Conservation (phyloP, 805 yeast genomes). For the Torulaspora maleeae region DNA sequence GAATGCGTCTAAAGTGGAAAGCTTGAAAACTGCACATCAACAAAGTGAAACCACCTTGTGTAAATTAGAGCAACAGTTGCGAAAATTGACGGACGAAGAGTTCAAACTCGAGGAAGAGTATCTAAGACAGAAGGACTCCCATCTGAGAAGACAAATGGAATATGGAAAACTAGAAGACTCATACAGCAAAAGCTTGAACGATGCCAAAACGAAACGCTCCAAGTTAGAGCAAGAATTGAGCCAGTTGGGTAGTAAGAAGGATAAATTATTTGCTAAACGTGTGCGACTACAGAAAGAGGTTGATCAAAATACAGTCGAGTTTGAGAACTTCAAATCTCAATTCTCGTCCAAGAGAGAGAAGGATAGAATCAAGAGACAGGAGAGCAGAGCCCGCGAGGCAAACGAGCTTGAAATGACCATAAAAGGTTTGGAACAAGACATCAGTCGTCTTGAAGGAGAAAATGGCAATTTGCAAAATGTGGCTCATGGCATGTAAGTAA, state of each 20-base stretch:
- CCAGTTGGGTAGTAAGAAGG: slow-evolving; percentile 24
- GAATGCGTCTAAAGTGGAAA: slow-evolving; percentile 47
- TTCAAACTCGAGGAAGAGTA: slow-evolving; percentile 35
- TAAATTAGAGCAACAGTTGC: slow-evolving; percentile 23
- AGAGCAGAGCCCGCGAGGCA: slow-evolving; percentile 24
- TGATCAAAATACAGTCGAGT: slow-evolving; percentile 22
- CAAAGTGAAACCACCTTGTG: slow-evolving; percentile 36
- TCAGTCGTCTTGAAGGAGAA: slow-evolving; percentile 31
- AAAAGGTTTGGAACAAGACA: slow-evolving; percentile 36
- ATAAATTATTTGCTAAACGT: slow-evolving; percentile 19
- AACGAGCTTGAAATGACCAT: slow-evolving; percentile 30
- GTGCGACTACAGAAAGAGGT: slow-evolving; percentile 29
- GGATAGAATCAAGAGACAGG: slow-evolving; percentile 25
- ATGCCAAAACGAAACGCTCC: slow-evolving; percentile 9
- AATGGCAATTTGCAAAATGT: slow-evolving; percentile 26
- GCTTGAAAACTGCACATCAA: slow-evolving; percentile 41
- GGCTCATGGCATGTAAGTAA: slow-evolving; percentile 9
- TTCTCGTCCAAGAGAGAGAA: slow-evolving; percentile 20
- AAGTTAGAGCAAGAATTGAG: slow-evolving; percentile 23
- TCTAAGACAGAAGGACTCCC: slow-evolving; percentile 35
- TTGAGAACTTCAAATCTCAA: slow-evolving; percentile 22
- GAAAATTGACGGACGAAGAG: slow-evolving; percentile 16
- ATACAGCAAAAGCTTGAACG: slow-evolving; percentile 15
- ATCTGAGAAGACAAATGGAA: slow-evolving; percentile 35
- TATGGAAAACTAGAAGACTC: slow-evolving; percentile 25